Evolutionary conservation across 192 early-diverging fungal species (phyloP), one percentile per base, ranked within the genome.

Genomic region (Backusella psychrophila): DNA sequence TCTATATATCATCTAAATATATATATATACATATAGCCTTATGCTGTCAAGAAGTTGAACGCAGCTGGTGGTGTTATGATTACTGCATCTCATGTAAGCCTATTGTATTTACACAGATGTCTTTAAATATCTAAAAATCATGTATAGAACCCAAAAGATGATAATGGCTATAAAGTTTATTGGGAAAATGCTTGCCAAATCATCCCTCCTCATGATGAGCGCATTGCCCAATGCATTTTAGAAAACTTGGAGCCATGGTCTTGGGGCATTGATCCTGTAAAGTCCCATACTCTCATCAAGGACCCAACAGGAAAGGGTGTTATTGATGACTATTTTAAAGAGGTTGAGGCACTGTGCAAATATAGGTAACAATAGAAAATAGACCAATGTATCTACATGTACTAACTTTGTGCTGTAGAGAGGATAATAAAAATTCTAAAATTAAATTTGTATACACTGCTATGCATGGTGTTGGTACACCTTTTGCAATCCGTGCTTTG

Each of bases 381-480:
- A 34, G 5, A n/a, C 9, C 17, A 17, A 17, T 14, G 17, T 0
- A 31, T 21, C 1, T 35, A 63, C 26, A 19, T 11, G 12, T 33
- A 23, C 52, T 34, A 29, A 23, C 0, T 4, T 59, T 66, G 0
- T 33, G 7, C 33, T 65, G 75, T 53, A 89, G 85, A n/a, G 81
- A 83, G 8, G 83, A 82, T 69, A 89, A 91, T 35, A 49, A 71
- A 17, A 74, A 73, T 2, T 81, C 87, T 3, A 76, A 82, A 34
- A 69, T 92, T 31, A 88, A 89, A 77, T 93, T 94, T 80, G 93
- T 93, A 17, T 97, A 97, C 79, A 98, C 95, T 26, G 90, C 97
- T 19, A 97, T 98, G 97, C 97, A 98, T 76, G 97, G 97, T 67
- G 96, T 98, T 35, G 97, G 97, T 26, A 83, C 87, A 8, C 89